Percentiles rank a stretch among this genome's conserved stretches.
Conservation (phyloP, 2,329 filamentous ascomycete species). For the Cladorrhinum sp. region DNA sequence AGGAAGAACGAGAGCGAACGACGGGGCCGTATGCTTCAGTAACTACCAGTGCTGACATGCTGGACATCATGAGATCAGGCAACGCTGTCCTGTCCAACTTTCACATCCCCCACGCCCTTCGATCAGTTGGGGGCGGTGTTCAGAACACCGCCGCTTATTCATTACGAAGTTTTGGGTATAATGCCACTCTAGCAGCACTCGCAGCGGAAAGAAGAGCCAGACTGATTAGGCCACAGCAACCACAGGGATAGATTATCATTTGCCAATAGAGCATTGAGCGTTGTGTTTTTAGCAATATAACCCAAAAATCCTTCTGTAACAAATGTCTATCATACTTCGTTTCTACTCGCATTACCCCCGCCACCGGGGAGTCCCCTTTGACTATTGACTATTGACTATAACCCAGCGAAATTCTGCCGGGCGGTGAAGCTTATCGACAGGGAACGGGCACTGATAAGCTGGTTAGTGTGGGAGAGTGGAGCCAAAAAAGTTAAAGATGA, state of each 20-base stretch:
- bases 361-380: too few species aligned
- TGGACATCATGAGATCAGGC: conserved; percentile 52
- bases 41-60: conserved; percentile 38
- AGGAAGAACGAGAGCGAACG: conserved; percentile 19
- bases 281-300: conserved; percentile 1
- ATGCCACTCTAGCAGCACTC: conserved; percentile 52
- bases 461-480: conserved; percentile 5
- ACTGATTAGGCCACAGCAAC: conserved; percentile 25
- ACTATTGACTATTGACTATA: conserved; percentile 89
- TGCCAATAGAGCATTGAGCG: not conserved
- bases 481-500: conserved; percentile 18
- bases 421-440: conserved; percentile 28
- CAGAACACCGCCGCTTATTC: conserved; percentile 50
- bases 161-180: conserved; percentile 53
- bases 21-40: conserved; percentile 22
- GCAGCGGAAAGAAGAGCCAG: conserved; percentile 44
- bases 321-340: conserved; percentile 58
- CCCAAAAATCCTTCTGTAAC: not conserved
- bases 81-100: conserved; percentile 54
- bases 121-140: conserved; percentile 45
- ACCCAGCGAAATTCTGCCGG: conserved; percentile 47
- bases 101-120: conserved; percentile 49
- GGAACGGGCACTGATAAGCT: conserved; percentile 21
- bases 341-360: conserved; percentile 91
- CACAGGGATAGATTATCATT: conserved; percentile 9